Evolutionary conservation across 1,139 yeast species (phyloP).

Genomic region (Yamadazyma sp.): DNA sequence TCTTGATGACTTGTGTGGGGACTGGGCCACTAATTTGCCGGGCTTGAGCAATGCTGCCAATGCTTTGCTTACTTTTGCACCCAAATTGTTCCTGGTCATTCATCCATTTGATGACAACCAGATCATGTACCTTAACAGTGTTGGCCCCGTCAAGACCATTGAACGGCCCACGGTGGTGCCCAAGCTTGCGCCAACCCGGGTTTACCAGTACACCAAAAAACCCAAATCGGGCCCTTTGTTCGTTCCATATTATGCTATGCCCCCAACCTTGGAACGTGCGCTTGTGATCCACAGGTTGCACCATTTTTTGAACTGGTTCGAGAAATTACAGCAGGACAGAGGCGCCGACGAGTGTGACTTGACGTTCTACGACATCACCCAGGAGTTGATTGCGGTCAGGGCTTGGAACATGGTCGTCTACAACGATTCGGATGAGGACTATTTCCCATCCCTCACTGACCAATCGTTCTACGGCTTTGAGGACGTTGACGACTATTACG

Average conservation of each 20-base stretch:
- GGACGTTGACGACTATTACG: no score
- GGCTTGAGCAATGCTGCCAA: not conserved
- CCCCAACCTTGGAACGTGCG: constrained; percentile 2
- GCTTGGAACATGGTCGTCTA: not conserved
- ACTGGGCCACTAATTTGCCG: not conserved
- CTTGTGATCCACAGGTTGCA: constrained; percentile 2
- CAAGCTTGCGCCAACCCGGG: not conserved
- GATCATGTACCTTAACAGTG: constrained; percentile 3
- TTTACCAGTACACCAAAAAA: no score
- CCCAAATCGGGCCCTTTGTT: constrained; percentile 2
- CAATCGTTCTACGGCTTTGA: no score
- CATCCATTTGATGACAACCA: constrained; percentile 5
- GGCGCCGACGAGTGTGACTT: no score
- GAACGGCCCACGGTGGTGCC: not conserved
- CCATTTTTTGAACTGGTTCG: not conserved
- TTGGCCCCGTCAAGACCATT: not conserved
- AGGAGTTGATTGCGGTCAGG: not conserved
- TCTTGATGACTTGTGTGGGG: not conserved
- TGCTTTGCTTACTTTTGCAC: constrained; percentile 4
- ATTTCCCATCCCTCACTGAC: no score
- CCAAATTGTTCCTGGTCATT: constrained; percentile 3
- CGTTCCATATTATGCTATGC: constrained; percentile 1
- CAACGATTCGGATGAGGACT: no score
- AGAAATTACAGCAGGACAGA: no score
- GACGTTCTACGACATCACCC: no score